Base-by-base conservation (phyloP, 345 rosid genomes). In the Noccaea caerulescens region DNA sequence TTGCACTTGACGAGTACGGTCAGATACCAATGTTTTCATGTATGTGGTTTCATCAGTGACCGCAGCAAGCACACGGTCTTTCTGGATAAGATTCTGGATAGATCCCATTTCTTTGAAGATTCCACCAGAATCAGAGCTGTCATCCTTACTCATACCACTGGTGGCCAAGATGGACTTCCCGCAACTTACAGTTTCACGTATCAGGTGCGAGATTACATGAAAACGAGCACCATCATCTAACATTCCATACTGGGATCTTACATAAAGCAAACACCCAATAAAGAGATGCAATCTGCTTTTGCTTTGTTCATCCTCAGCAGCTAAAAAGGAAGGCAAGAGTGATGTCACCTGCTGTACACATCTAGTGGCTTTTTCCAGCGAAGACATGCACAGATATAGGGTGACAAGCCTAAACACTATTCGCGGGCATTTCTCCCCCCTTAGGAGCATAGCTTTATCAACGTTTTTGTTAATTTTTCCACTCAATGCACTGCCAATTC, bases 341-440 rank as follows among this genome's bases (percentile, higher is more conserved):
- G 90, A 86, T 71, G 86, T 75, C 56, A 93, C 84, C 66, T 84
- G 93, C 53, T 90, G 96, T 50, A 87, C 98, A 83, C 92, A 93
- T 45, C 85, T 83, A 9, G 94, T 90, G 64, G 97, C 96, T 73
- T 86, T 87, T 75, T 90, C 94, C 50, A 90, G 84, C 60, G 98
- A 84, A 76, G 96, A 84, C 77, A 72, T 82, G 76, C 92, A 91
- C 57, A 91, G 84, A 78, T 91, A 93, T 55, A 91, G 78, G 67
- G 90, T 79, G 65, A 86, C 81, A 76, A 93, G 96, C 61, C 98
- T 84, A 76, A 87, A 87, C 65, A 91, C 84, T 72, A 93, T 86
- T 82, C 93, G 85, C 14, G 97, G 96, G 73, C 96, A 89, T 79
- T 88, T 91, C 69, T 93, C 97, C 46, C 94, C 96, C 72, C 98